A percentile compares a stretch with the other conserved stretches of the same genome.
phyloP scores from a whole-genome alignment of 2,329 filamentous ascomycete species.

The Geosmithia putterillii region DNA sequence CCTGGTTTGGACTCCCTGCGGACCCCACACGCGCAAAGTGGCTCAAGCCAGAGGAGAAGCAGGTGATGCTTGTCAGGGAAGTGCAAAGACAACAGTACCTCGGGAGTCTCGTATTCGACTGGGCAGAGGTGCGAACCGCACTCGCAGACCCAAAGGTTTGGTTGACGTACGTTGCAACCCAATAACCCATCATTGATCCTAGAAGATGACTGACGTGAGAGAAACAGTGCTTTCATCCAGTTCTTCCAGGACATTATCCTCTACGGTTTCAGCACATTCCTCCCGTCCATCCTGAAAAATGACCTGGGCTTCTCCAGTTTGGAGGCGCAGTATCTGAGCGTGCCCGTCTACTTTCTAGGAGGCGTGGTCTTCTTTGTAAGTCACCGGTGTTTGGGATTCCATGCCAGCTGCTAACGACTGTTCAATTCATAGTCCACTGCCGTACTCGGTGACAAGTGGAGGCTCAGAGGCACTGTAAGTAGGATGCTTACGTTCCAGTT shows the following conservation, averaged over 20 bases:
- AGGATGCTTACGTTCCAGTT: not conserved
- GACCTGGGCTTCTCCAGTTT: slow-evolving; percentile 37
- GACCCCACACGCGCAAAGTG: slow-evolving; percentile 31
- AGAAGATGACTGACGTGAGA: not conserved
- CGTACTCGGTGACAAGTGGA: not conserved
- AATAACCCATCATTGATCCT: not conserved
- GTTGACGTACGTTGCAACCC: slow-evolving; percentile 21
- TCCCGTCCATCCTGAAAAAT: slow-evolving; percentile 38
- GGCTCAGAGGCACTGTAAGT: not conserved
- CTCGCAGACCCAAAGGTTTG: slow-evolving; percentile 38
- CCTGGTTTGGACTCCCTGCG: slow-evolving; percentile 17
- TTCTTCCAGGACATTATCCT: slow-evolving; percentile 39
- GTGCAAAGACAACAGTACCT: slow-evolving; percentile 32
- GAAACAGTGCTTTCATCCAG: slow-evolving; percentile 24
- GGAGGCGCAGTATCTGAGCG: slow-evolving; percentile 38
- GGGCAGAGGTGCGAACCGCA: slow-evolving; percentile 33
- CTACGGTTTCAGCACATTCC: slow-evolving; percentile 46
- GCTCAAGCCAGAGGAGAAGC: slow-evolving; percentile 31
- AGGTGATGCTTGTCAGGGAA: slow-evolving; percentile 35
- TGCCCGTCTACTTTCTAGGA: slow-evolving; percentile 42
- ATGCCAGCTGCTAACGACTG: not conserved
- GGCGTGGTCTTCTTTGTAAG: slow-evolving; percentile 27
- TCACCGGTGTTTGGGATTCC: not conserved
- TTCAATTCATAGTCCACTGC: not conserved
- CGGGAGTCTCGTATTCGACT: slow-evolving; percentile 33